Evolutionary conservation across 2,329 filamentous ascomycete genomes (phyloP), one percentile per base, ranked within the genome.

Genomic region (Fusarium siculi): DNA sequence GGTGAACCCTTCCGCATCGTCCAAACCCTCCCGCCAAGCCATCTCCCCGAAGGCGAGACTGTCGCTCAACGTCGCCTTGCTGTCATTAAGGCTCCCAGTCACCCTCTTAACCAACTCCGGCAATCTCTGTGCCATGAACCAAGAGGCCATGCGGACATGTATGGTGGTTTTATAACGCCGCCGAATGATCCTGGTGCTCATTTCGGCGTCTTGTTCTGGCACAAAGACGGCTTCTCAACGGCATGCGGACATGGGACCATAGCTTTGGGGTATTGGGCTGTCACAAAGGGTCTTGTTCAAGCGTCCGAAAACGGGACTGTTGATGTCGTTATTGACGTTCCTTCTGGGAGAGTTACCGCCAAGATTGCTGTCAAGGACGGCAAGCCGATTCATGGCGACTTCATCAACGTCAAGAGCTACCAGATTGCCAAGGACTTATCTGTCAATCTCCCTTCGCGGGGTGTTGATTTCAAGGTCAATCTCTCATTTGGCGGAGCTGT

Each of bases 161-260:
- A 79, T 5, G 76, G 77, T 3, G 69, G 72, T 9, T 79, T 79
- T 9, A 76, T 79, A 14, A 77, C 66, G 0, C 70, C 74, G 0
- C 69, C 77, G 0, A 56, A 79, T 43, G 74, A 79, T 43, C 6
- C 47, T 1, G 72, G 69, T 2, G 77, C 77, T 23, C 55, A 68
- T 7, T 78, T 77, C 30, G 76, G 77, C 7, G 77, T 79, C 4
- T 23, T 79, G 2, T 79, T 79, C 46, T 79, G 77, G 77, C 77
- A 79, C 25, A 79, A 77, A 16, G 76, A 79, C 40, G 77, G 77
- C 11, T 78, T 78, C 55, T 79, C 77, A 2, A 78, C 77, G 1
- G 77, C 77, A 1, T 78, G 77, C 8, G 77, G 76, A 3, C 77
- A 79, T 12, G 77, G 76, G 1, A 78, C 77, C 1, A 79, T 79